Base-by-base conservation (phyloP, 768 basidiomycete genomes). In the Pisolithus marmoratus region DNA sequence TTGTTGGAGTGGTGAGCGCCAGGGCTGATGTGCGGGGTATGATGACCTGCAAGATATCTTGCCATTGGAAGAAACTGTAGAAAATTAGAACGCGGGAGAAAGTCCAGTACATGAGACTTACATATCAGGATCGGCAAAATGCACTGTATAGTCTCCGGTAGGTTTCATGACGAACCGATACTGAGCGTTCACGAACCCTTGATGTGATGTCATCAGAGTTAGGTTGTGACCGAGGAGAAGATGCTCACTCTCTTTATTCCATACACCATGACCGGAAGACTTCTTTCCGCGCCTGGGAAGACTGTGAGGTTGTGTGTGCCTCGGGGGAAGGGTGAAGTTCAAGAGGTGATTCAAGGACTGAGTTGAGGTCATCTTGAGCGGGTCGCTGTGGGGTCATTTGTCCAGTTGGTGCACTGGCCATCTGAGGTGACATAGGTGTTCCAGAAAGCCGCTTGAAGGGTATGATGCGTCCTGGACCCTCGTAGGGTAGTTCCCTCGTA, bases 81-180 rank as follows among this genome's bases (percentile, higher is more conserved):
- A 7, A 19, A 8, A 54, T 41, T 49, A 50, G 51, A 20, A 23
- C 6, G 24, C n/a, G 20, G 40, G 11, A 45, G 19, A 26, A 37
- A n/a, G 19, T 12, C 43, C 8, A 7, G 49, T 43, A 54, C 42
- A 53, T 31, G 48, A 44, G 55, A 75, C 90, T 63, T 68, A 89
- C 88, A 98, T 94, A 70, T 99, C 96, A 31, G 96, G 93, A 68
- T 97, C 94, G 38, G 92, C 93, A 64, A 97, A 94, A 68, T 96
- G 94, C 6, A 89, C 94, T 17, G 94, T 91, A 65, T 96, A 94
- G 58, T 83, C 79, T n/a, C 90, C 89, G 38, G 77, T 83, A 2
- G 95, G 95, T 61, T 92, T 90, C 85, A 97, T 86, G 38, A 98
- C 81, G 68, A 97, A 98, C 53, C 93, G 81, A 71, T 94, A 96